Evolutionary conservation across 1,284 basidiomycete species (phyloP), one percentile per base, ranked within the genome.

Genomic region (Cutaneotrichosporon sp.): DNA sequence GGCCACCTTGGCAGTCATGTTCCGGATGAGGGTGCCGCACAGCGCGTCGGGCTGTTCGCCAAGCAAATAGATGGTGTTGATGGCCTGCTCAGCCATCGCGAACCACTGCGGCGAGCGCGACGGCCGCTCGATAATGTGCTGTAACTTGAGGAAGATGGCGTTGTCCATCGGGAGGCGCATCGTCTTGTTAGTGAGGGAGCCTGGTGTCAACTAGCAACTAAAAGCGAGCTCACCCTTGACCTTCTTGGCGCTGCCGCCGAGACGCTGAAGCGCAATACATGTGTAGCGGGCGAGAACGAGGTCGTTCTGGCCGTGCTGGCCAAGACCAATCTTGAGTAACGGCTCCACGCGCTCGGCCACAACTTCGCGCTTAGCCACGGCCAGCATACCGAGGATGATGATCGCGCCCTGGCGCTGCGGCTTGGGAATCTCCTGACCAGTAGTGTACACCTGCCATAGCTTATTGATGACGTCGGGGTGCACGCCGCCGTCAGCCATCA

Each of bases 231-330:
- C 62, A 88, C 91, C 96, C 83, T 99, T 99, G 70, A 99, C 88
- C 79, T 98, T 99, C 84, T 98, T 99, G 36, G 88, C 90, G 72
- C 91, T 97, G 1, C 97, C 97, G 56, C 92, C 91, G 18, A 99
- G 83, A 0, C 96, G 86, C 72, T 96, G 92, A 38, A 99, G 82
- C 0, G 95, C 94, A 55, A 98, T 87, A 73, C 92, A 97, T 0
- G 94, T 97, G 76, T 97, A 97, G 60, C 91, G 86, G 0, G 95
- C 93, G 18, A 99, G 86, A 0, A 89, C 90, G 13, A 97, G 84
- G 78, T 99, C 97, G 16, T 85, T 81, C 91, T 95, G 69, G 30
- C 95, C 95, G 1, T 88, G 82, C 6, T 86, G 85, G 0, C 95
- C 95, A 2, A 99, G 82, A n/a, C 97, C 96, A 53, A 96, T 87